Conservation (phyloP, 441 rosid species). For the Populus hybrid region DNA sequence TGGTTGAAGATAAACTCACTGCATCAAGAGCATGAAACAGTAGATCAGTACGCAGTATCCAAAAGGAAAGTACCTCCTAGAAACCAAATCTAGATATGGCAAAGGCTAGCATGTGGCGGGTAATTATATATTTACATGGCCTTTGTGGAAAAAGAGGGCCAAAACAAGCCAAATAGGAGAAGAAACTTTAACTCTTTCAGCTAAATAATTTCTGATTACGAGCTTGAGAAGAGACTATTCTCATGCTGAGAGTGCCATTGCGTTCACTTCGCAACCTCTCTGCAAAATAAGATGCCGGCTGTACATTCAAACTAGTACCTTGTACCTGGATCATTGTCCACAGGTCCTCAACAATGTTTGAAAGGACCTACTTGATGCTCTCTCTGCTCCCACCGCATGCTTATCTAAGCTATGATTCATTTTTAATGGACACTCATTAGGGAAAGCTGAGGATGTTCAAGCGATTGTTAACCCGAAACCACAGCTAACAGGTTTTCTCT, state of each 20-base stretch:
- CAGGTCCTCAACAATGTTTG: constrained; percentile 27
- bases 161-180: constrained; percentile 4
- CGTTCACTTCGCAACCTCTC: constrained; percentile 31
- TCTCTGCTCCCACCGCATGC: constrained; percentile 37
- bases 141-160: not conserved
- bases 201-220: constrained; percentile 52
- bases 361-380: constrained; percentile 29
- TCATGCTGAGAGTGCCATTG: constrained; percentile 37
- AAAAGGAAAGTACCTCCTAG: constrained; percentile 4
- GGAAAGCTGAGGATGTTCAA: constrained; percentile 28
- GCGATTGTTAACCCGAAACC: constrained; percentile 25
- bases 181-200: constrained; percentile 43
- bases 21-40: constrained; percentile 28
- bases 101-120: constrained; percentile 2
- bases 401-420: constrained; percentile 29
- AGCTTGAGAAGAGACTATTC: constrained; percentile 63
- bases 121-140: not conserved
- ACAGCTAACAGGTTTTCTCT: constrained; percentile 28
- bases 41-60: constrained; percentile 15
- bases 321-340: constrained; percentile 24
- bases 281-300: constrained; percentile 21
- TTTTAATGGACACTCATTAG: constrained; percentile 27
- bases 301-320: constrained; percentile 27
- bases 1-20: constrained; percentile 47
- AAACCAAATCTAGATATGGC: constrained; percentile 17